These are phyloP conservation scores for Aspergillus fumigatus DNA, from an alignment of 2,329 filamentous ascomycete species.

Conservation along the genomic window DNA sequence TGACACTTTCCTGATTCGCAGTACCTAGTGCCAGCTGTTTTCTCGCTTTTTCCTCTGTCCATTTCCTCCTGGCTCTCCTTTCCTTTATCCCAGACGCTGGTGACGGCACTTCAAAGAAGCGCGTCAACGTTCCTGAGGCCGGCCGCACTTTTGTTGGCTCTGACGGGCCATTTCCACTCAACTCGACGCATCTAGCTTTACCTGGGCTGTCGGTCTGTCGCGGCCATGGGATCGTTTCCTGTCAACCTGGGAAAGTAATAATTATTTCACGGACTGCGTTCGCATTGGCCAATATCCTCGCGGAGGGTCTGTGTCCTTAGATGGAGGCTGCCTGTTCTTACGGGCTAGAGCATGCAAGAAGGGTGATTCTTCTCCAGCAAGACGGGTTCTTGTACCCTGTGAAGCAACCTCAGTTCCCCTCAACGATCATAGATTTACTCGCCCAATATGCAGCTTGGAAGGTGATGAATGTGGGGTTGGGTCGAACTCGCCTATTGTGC, in stretches of 20 bases:
- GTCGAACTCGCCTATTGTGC: slow-evolving; percentile 19
- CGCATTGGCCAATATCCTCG: neutral
- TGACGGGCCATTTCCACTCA: neutral
- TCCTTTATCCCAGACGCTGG: neutral
- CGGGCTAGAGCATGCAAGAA: neutral
- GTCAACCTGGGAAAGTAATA: neutral
- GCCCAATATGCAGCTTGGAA: slow-evolving; percentile 11
- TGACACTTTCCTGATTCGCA: neutral
- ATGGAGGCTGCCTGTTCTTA: neutral
- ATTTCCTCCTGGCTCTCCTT: neutral
- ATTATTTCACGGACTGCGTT: neutral
- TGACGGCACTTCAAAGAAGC: neutral
- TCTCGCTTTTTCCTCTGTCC: neutral
- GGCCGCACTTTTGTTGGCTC: neutral
- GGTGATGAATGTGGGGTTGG: slow-evolving; percentile 21
- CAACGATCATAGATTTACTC: slow-evolving; percentile 1
- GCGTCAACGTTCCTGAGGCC: neutral
- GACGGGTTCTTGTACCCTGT: neutral
- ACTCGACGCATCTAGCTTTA: neutral
- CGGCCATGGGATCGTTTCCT: neutral
- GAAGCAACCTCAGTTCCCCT: slow-evolving; percentile 4
- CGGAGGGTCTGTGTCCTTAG: neutral
- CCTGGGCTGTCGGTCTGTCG: neutral
- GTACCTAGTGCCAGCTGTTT: neutral
- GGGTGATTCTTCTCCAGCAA: neutral